phyloP scores from a whole-genome alignment of 768 basidiomycete genomes.

The Tricholoma matsutake region DNA sequence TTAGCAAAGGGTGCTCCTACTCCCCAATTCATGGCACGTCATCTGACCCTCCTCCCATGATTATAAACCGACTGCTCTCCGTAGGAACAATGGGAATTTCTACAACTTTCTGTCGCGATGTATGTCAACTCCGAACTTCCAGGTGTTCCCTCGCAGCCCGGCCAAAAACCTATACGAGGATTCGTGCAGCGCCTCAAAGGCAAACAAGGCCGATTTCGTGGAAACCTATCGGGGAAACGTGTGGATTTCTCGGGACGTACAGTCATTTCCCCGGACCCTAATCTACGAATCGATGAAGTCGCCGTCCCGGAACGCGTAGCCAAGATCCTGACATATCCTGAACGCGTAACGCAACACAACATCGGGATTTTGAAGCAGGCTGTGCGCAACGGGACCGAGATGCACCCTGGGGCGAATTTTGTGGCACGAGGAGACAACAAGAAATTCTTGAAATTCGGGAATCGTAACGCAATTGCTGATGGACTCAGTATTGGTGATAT shows the following conservation, averaged over 20 bases:
- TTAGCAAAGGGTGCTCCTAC: constrained; percentile 86
- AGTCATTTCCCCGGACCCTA: constrained; percentile 99
- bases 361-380: constrained; percentile 72
- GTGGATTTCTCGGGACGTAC: constrained; percentile 98
- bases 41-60: background rate
- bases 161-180: constrained; percentile 93
- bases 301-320: constrained; percentile 96
- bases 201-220: constrained; percentile 97
- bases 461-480: constrained; percentile 76
- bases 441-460: constrained; percentile 87
- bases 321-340: constrained; percentile 93
- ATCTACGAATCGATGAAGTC: constrained; percentile 96
- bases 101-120: constrained; percentile 92
- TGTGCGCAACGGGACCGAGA: constrained; percentile 83
- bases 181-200: constrained; percentile 98
- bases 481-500: constrained; percentile 82
- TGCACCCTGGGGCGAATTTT: constrained; percentile 95
- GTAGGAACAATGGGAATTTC: constrained; percentile 97
- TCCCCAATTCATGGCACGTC: constrained; percentile 78
- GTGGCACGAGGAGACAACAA: constrained; percentile 83
- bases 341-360: constrained; percentile 91
- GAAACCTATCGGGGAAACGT: constrained; percentile 97
- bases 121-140: constrained; percentile 98
- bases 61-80: constrained; percentile 2
- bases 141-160: constrained; percentile 82